Evolutionary conservation across 441 rosid species (phyloP).

Genomic region (Brassica balearica): DNA sequence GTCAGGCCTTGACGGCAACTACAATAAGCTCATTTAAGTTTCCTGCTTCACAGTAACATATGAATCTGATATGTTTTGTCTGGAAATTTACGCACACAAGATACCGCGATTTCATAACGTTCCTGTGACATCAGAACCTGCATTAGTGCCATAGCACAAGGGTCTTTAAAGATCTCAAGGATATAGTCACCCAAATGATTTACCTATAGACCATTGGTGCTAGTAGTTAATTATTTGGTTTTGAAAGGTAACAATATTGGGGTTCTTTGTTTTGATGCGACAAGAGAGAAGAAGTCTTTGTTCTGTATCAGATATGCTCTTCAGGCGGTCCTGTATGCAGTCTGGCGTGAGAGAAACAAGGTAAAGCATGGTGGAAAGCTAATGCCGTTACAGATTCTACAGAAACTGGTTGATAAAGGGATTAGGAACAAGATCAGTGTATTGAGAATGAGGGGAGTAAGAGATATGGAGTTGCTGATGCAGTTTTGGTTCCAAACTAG

Average conservation of each 20-base stretch:
- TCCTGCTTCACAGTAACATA: slow-evolving; percentile 4
- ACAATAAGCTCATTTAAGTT: slow-evolving; percentile 15
- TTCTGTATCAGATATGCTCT: too few species aligned
- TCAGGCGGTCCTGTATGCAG: too few species aligned
- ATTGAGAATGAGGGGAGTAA: too few species aligned
- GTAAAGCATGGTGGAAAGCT: too few species aligned
- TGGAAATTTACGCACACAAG: slow-evolving; percentile 1
- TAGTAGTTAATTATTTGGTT: not conserved
- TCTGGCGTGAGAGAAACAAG: too few species aligned
- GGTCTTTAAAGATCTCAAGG: slow-evolving; percentile 90
- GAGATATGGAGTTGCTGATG: too few species aligned
- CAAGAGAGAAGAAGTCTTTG: too few species aligned
- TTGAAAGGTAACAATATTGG: not conserved
- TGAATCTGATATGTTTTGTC: slow-evolving; percentile 14
- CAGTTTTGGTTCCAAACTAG: too few species aligned
- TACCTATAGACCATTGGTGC: slow-evolving; percentile 50
- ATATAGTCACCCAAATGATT: slow-evolving; percentile 87
- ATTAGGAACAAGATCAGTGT: too few species aligned
- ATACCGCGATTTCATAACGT: slow-evolving; percentile 4
- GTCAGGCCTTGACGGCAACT: slow-evolving; percentile 16
- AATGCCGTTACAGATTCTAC: too few species aligned
- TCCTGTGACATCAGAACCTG: slow-evolving; percentile 34
- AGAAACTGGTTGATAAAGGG: too few species aligned
- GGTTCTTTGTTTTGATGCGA: too few species aligned
- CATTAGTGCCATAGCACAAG: slow-evolving; percentile 54